These are phyloP conservation scores for Babesia bovis DNA, from an alignment of 169 alveolate genomes.

Conservation along the genomic window DNA sequence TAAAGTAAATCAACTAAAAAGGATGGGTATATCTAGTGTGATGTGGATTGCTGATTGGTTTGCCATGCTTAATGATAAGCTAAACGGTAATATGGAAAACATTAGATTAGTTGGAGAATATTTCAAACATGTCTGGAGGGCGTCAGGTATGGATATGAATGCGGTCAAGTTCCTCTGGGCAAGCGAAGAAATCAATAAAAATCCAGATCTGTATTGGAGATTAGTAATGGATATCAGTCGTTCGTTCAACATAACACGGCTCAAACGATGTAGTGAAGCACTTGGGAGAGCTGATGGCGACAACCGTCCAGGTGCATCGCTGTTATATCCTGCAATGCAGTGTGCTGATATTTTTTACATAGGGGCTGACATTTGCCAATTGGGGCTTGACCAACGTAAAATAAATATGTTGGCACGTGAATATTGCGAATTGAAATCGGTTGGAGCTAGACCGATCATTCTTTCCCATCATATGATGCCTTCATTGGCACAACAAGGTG, in stretches of 20 bases:
- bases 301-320: constrained; percentile 89
- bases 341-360: constrained; percentile 98
- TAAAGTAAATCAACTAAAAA: constrained; percentile 93
- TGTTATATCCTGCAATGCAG: constrained; percentile 96
- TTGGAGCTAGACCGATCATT: constrained; percentile 87
- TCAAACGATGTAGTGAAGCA: constrained; percentile 96
- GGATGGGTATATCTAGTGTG: constrained; percentile 94
- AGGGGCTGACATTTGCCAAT: constrained; percentile 97
- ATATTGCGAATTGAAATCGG: constrained; percentile 85
- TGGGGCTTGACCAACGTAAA: constrained; percentile 99
- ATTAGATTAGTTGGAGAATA: constrained; percentile 95
- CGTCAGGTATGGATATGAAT: constrained; percentile 98
- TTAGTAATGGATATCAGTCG: constrained; percentile 95
- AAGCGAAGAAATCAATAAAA: constrained; percentile 94
- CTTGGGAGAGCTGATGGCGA: constrained; percentile 98
- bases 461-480: constrained; percentile 94
- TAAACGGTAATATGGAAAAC: constrained; percentile 97
- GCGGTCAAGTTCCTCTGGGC: constrained; percentile 98
- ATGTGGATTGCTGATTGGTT: constrained; percentile 99
- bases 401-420: constrained; percentile 98
- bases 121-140: constrained; percentile 98
- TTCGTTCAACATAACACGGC: constrained; percentile 87
- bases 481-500: constrained; percentile 96
- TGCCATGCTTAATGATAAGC: constrained; percentile 97
- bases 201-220: constrained; percentile 95